A percentile compares a stretch with the other conserved stretches of the same genome.
Evolutionary conservation across 169 alveolate species (phyloP).

Genomic region (Plasmodium knowlesi): DNA sequence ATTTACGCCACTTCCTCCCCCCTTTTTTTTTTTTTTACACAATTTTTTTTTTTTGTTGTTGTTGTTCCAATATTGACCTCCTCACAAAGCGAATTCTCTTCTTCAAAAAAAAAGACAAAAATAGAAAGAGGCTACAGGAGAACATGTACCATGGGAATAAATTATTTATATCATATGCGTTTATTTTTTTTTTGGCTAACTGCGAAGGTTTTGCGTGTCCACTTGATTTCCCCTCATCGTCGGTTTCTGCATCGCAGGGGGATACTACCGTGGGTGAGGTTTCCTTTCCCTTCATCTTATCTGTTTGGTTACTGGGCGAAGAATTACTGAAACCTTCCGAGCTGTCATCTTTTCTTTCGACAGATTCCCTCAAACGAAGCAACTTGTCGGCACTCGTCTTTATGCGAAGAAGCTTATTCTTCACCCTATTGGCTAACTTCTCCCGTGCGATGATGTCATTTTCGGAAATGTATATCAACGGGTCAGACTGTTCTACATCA

Average conservation of each 20-base stretch:
- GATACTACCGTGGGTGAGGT: neutral
- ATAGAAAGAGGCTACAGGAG: slow-evolving; percentile 71
- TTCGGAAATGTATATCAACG: slow-evolving; percentile 58
- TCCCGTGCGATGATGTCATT: slow-evolving; percentile 26
- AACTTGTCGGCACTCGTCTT: neutral
- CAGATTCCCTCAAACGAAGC: neutral
- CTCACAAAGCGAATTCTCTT: slow-evolving; percentile 50
- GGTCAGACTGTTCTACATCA: slow-evolving; percentile 40
- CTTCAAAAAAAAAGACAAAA: slow-evolving; percentile 71
- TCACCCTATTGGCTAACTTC: slow-evolving; percentile 17
- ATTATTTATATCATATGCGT: slow-evolving; percentile 60
- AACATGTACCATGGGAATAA: slow-evolving; percentile 71
- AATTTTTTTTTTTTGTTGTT: neutral
- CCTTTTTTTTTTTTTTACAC: neutral
- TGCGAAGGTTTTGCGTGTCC: neutral
- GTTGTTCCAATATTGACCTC: slow-evolving; percentile 16
- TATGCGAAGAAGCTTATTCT: slow-evolving; percentile 9
- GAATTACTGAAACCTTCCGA: neutral
- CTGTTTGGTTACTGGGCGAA: neutral
- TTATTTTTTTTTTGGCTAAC: slow-evolving; percentile 14
- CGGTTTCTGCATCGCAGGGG: neutral
- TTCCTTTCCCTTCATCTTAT: neutral
- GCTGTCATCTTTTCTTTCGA: neutral
- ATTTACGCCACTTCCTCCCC: neutral
- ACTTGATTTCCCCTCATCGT: neutral